phyloP scores from a whole-genome alignment of 2,329 filamentous ascomycete genomes.

The Calonectria pteridis region DNA sequence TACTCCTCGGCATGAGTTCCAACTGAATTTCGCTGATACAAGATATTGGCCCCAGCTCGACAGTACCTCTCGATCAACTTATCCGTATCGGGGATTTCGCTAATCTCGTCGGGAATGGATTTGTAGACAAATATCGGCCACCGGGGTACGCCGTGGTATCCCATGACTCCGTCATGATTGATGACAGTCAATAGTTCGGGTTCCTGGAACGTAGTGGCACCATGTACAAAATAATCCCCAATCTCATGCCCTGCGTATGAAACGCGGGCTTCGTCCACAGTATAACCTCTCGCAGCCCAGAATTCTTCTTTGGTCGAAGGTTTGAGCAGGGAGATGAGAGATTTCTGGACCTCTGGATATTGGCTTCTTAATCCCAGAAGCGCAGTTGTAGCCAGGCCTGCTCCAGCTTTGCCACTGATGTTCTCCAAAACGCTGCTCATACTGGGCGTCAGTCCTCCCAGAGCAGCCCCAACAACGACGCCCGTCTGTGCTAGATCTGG shows the following conservation, averaged over 20 bases:
- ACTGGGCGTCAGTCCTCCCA: slow-evolving; percentile 62
- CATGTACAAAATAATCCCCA: slow-evolving; percentile 33
- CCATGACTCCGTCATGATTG: slow-evolving; percentile 41
- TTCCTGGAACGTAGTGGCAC: slow-evolving; percentile 11
- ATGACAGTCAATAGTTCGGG: slow-evolving; percentile 22
- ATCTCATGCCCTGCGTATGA: slow-evolving; percentile 30
- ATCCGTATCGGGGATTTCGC: slow-evolving; percentile 33
- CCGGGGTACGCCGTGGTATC: slow-evolving; percentile 39
- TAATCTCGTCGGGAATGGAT: slow-evolving; percentile 36
- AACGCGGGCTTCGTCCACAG: slow-evolving; percentile 18
- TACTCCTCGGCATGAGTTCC: slow-evolving; percentile 34
- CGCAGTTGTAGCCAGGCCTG: slow-evolving; percentile 36
- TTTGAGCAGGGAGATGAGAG: slow-evolving; percentile 36
- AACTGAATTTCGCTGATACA: slow-evolving; percentile 39
- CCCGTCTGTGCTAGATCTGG: slow-evolving; percentile 57
- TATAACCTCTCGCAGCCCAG: slow-evolving; percentile 30
- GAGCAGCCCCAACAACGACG: slow-evolving; percentile 59
- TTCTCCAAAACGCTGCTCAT: slow-evolving; percentile 50
- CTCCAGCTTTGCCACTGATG: slow-evolving; percentile 44
- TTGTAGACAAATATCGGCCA: slow-evolving; percentile 42
- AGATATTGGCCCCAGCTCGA: slow-evolving; percentile 34
- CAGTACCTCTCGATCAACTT: slow-evolving; percentile 37
- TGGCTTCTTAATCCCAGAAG: slow-evolving; percentile 40
- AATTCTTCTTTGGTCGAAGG: slow-evolving; percentile 21
- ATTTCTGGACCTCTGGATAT: slow-evolving; percentile 33